Base-by-base conservation (phyloP, 208 protist genomes). In the Acanthamoeba royreba region DNA sequence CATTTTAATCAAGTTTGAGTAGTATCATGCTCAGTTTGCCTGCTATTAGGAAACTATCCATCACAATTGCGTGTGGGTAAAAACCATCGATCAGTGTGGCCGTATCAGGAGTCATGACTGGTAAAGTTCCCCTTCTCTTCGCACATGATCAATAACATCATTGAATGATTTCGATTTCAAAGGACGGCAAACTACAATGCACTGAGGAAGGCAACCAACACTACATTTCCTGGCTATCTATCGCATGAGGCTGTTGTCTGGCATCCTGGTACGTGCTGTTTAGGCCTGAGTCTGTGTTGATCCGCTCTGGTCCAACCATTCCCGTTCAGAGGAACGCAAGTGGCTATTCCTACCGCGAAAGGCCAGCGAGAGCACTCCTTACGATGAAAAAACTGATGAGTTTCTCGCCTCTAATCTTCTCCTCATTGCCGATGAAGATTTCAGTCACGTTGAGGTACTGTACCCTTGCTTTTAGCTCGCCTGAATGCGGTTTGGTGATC, bases 341-440 rank as follows among this genome's bases (percentile, higher is more conserved):
- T 97, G 96, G 96, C 94, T 92, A n/a, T 97, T 97, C 85, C 77
- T 96, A 33, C 96, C 96, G 13, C 74, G 96, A 28, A 86, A 91
- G 61, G 92, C 87, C 1, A 96, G 93, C 77, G 63, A 92, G 53
- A 96, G 11, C 28, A 93, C 94, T 17, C 74, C 81, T 25, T 97
- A 97, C 63, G 58, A 96, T 28, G 96, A 97, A 49, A n/a, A 31
- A 28, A 79, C 58, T 25, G 87, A 92, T 42, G 87, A 92, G 87
- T 58, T 52, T 22, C 52, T 92, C 17, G 87, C 55, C 61, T 79
- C 87, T 33, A 92, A 92, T 42, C 63, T 92, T 2, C 63, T 92
- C n/a, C 63, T 92, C 28, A 92, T 79, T 15, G 87, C 58, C 40
- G 61, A 79, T 52, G 87, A 92, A 92, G 87, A 92, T 79, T 92